These are phyloP conservation scores for Actinomortierella wolfii DNA, from an alignment of 371 early-diverging fungal genomes.

Conservation along the genomic window DNA sequence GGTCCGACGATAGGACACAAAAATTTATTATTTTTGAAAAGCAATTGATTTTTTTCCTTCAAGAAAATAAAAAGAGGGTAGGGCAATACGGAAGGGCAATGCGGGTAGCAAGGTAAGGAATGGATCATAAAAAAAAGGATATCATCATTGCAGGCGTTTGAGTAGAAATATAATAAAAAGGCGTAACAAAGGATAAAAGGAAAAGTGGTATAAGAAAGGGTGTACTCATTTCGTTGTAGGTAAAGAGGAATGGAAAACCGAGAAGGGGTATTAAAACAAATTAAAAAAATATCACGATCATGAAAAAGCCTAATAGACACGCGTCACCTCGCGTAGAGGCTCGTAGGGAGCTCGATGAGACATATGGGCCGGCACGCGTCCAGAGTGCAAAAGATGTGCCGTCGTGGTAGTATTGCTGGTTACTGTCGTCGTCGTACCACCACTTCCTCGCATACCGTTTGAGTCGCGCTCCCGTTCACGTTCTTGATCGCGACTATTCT, in stretches of 20 bases:
- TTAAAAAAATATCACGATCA: too few relatives aligned
- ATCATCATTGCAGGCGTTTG: neutral
- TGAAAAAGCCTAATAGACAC: too few relatives aligned
- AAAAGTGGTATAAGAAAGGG: neutral
- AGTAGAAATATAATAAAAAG: neutral
- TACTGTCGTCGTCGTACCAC: constrained; percentile 22
- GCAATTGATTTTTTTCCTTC: neutral
- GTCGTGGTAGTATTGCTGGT: constrained; percentile 26
- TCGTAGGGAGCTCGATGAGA: too few relatives aligned
- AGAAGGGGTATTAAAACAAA: too few relatives aligned
- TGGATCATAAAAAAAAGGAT: neutral
- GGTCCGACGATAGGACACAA: too few relatives aligned
- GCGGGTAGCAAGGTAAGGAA: neutral
- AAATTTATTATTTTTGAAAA: too few relatives aligned
- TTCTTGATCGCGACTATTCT: too few relatives aligned
- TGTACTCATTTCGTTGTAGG: neutral
- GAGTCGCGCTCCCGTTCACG: constrained; percentile 4
- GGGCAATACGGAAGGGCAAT: too few relatives aligned
- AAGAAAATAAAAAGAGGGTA: too few relatives aligned
- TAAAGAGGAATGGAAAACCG: neutral
- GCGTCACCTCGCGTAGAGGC: too few relatives aligned
- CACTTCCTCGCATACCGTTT: neutral
- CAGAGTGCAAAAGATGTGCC: neutral
- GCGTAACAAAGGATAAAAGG: neutral
- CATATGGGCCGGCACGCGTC: too few relatives aligned